Evolutionary conservation across 805 yeast genomes (phyloP).

Genomic region (Wickerhamiella dianesei): DNA sequence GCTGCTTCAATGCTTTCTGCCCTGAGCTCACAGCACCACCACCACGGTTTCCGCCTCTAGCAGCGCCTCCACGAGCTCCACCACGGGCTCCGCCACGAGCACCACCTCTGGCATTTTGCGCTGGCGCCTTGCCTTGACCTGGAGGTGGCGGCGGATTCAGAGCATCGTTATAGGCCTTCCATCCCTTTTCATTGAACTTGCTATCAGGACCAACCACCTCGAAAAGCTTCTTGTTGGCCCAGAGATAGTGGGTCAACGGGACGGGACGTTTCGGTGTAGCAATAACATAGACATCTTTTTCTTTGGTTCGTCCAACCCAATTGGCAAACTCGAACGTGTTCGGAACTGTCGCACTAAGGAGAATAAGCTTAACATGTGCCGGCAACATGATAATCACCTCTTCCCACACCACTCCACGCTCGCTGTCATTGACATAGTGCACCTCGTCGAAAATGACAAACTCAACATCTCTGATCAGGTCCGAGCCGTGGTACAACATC

Average conservation of each 20-base stretch:
- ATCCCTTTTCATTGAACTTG: constrained; percentile 52
- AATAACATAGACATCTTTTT: constrained; percentile 88
- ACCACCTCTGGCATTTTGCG: constrained; percentile 24
- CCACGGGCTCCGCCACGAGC: constrained; percentile 27
- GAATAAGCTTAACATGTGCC: constrained; percentile 82
- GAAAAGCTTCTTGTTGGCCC: constrained; percentile 64
- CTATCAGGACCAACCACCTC: constrained; percentile 67
- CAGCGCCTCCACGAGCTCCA: constrained; percentile 23
- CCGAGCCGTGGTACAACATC: constrained; percentile 95
- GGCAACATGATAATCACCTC: constrained; percentile 97
- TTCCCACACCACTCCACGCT: constrained; percentile 98
- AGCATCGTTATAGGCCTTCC: constrained; percentile 22
- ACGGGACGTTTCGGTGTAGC: constrained; percentile 95
- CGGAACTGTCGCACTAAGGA: constrained; percentile 96
- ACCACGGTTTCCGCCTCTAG: constrained; percentile 31
- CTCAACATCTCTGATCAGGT: constrained; percentile 89
- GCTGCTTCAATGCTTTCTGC: constrained; percentile 20
- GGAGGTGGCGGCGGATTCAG: constrained; percentile 6
- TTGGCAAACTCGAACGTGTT: constrained; percentile 94
- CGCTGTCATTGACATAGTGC: constrained; percentile 92
- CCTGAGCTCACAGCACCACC: constrained; percentile 19
- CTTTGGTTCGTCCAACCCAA: constrained; percentile 97
- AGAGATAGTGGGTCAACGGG: constrained; percentile 73
- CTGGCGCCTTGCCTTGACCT: background rate
- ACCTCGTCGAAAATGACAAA: constrained; percentile 97